Percentiles rank a stretch among this genome's conserved stretches.
Conservation (phyloP, 345 rosid species). For the Limnanthes douglasii region DNA sequence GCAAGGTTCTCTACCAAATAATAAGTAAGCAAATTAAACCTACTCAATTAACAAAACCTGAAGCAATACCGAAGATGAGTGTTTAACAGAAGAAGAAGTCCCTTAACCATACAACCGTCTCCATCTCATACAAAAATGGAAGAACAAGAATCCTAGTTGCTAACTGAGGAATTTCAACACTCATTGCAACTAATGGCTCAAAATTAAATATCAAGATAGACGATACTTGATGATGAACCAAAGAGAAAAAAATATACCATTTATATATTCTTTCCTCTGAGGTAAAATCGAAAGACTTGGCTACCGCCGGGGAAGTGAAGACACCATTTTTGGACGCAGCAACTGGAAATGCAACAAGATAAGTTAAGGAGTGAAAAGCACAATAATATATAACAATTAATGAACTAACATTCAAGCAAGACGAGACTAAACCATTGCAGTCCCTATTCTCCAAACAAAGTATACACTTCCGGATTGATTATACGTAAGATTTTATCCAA, state of each 20-base stretch:
- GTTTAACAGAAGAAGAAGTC: neutral
- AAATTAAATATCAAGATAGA: neutral
- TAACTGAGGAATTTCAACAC: neutral
- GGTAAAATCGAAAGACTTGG: slow-evolving; percentile 77
- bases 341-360: slow-evolving; percentile 19
- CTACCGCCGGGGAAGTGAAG: slow-evolving; percentile 61
- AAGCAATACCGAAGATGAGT: neutral
- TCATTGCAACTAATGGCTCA: neutral
- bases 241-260: slow-evolving; percentile 33
- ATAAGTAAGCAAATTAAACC: neutral
- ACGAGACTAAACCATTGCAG: slow-evolving; percentile 3
- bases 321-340: slow-evolving; percentile 37
- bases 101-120: too few species aligned
- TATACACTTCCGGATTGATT: too few species aligned
- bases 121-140: too few species aligned
- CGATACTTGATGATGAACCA: neutral
- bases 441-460: too few species aligned
- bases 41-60: neutral
- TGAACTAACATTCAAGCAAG: slow-evolving; percentile 6
- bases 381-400: neutral
- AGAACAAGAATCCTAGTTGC: too few species aligned
- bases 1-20: neutral
- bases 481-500: too few species aligned
- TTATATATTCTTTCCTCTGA: slow-evolving; percentile 83
- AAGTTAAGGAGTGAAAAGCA: neutral